Evolutionary conservation across 2,329 filamentous ascomycete genomes (phyloP), one percentile per base, ranked within the genome.

Genomic region (Ceratocystis albifundus): DNA sequence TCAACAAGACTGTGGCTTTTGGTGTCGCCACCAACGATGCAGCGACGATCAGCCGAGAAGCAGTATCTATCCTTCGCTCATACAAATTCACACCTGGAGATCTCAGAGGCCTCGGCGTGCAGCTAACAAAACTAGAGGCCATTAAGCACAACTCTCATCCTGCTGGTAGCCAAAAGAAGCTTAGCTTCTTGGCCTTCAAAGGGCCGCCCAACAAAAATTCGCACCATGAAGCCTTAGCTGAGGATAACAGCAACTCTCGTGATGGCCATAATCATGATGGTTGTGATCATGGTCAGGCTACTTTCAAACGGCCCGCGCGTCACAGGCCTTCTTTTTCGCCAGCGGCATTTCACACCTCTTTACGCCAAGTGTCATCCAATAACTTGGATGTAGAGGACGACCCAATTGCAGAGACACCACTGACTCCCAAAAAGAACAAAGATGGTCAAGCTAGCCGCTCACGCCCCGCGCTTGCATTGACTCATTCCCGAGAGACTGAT

Each of bases 121-220:
- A 96, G 73, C 88, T 97, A 85, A 94, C 91, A 15, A 96, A 91
- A 74, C 80, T 99, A 3, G 91, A 96, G 71, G 85, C 88, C 0
- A 77, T 94, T 71, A 96, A 89, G 72, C 32, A 20, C 5, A 72
- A 76, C 17, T 77, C 79, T 1, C 71, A n/a, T 82, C 77, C 0
- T 1, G 86, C 91, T 65, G 84, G 88, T 68, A 96, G 90, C 71
- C 93, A 97, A 74, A 87, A 83, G 69, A 87, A 84, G 62, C 79
- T 97, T 22, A 84, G 82, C 45, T 96, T 96, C 77, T 86, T 84
- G 4, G 53, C 53, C 4, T 59, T 59, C 28, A 59, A 59, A n/a
- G 10, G 4, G 17, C 53, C 25, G 12, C 3, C 53, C 28, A 32
- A 17, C 53, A 59, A 59, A 32, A 82, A 61, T 15, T 12, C 17